Evolutionary conservation across 2,329 filamentous ascomycete species (phyloP).

Genomic region (Sclerotinia subarctica): DNA sequence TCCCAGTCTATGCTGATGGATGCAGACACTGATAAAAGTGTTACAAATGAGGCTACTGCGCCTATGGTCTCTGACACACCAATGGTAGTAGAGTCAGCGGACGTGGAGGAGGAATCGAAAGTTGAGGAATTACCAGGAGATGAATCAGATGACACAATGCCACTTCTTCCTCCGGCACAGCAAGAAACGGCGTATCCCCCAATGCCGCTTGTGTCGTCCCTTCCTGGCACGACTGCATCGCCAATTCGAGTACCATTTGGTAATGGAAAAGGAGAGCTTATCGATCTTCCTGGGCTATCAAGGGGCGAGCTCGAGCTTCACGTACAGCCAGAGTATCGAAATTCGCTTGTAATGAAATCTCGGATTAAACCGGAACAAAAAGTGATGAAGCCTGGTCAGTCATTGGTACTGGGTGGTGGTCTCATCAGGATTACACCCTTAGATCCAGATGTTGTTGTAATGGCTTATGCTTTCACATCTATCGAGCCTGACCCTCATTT

Average conservation of each 20-base stretch:
- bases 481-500: constrained; percentile 62
- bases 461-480: constrained; percentile 85
- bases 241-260: constrained; percentile 93
- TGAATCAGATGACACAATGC: constrained; percentile 31
- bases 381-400: constrained; percentile 71
- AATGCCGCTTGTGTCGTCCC: constrained; percentile 80
- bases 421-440: constrained; percentile 83
- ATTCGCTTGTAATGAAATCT: constrained; percentile 72
- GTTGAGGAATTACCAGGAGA: constrained; percentile 7
- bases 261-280: constrained; percentile 79
- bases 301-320: constrained; percentile 70
- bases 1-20: background rate
- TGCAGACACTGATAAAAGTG: background rate
- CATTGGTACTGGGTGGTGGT: constrained; percentile 72
- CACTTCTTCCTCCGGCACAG: constrained; percentile 73
- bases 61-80: background rate
- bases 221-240: constrained; percentile 91
- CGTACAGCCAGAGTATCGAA: constrained; percentile 63
- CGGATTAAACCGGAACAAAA: constrained; percentile 71
- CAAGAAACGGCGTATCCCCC: constrained; percentile 71
- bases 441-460: constrained; percentile 60
- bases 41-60: background rate
- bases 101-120: constrained; percentile 19
- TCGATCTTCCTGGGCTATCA: constrained; percentile 84
- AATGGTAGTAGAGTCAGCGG: constrained; percentile 21